Evolutionary conservation across 2,329 filamentous ascomycete genomes (phyloP).

Genomic region (Didymella lethalis): DNA sequence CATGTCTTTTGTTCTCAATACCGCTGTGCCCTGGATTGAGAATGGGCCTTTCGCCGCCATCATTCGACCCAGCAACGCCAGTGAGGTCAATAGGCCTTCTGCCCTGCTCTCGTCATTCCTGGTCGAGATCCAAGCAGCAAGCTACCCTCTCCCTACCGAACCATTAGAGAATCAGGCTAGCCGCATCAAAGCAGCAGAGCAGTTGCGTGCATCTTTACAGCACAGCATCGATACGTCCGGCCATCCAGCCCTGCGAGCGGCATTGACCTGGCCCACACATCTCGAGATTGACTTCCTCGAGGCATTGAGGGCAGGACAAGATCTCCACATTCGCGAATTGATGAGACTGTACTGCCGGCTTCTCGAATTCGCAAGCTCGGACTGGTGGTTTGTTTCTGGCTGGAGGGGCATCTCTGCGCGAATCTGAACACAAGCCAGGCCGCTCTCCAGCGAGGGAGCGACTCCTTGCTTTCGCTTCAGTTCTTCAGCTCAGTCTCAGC

Average conservation of each 20-base stretch:
- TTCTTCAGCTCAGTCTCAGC: not conserved
- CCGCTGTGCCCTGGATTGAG: slow-evolving; percentile 27
- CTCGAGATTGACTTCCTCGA: slow-evolving; percentile 32
- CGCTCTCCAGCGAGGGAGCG: not conserved
- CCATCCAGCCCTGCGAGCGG: slow-evolving; percentile 31
- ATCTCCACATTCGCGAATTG: slow-evolving; percentile 24
- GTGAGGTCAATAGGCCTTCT: slow-evolving; percentile 25
- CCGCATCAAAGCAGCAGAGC: slow-evolving; percentile 23
- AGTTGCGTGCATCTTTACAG: slow-evolving; percentile 29
- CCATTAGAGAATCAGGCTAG: slow-evolving; percentile 18
- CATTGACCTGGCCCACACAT: slow-evolving; percentile 36
- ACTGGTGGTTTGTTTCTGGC: slow-evolving; percentile 36
- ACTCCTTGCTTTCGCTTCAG: not conserved
- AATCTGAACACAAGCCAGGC: not conserved
- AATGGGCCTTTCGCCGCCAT: slow-evolving; percentile 37
- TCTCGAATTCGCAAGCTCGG: slow-evolving; percentile 32
- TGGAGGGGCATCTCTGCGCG: slow-evolving; percentile 34
- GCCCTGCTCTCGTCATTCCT: slow-evolving; percentile 34
- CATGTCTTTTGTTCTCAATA: slow-evolving; percentile 35
- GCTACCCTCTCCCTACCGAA: slow-evolving; percentile 14
- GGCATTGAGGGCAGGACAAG: slow-evolving; percentile 20
- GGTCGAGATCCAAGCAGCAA: slow-evolving; percentile 29
- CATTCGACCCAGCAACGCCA: slow-evolving; percentile 12
- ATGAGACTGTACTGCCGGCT: slow-evolving; percentile 33
- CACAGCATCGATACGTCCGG: slow-evolving; percentile 31